Evolutionary conservation across 352 stramenopile species (phyloP).

Genomic region (Globisporangium rhizosaccharum): DNA sequence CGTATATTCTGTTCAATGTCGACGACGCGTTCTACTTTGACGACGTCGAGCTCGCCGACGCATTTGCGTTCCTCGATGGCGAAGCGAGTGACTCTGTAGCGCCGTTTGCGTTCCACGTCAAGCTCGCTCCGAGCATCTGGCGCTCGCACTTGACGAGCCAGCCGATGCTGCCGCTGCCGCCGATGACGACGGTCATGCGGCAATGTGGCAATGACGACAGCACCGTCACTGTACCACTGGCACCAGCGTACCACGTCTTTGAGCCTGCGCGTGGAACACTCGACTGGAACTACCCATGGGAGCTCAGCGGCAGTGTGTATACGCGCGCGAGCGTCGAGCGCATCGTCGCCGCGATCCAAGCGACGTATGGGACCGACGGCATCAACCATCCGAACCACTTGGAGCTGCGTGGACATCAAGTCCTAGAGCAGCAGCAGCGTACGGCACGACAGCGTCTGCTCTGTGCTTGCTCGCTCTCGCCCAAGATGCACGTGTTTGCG

Average conservation of each 20-base stretch:
- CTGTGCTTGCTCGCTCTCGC: constrained; percentile 37
- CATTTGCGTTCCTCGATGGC: constrained; percentile 15
- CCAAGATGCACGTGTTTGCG: constrained; percentile 74
- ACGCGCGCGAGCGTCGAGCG: constrained; percentile 21
- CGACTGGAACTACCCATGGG: constrained; percentile 86
- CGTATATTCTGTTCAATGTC: constrained; percentile 44
- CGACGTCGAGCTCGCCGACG: constrained; percentile 32
- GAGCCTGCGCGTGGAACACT: constrained; percentile 32
- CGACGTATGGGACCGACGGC: constrained; percentile 22
- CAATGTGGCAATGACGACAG: not conserved
- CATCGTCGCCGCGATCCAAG: constrained; percentile 26
- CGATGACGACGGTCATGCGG: constrained; percentile 16
- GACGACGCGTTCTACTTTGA: constrained; percentile 63
- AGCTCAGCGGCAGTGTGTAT: constrained; percentile 84
- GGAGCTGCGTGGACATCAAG: constrained; percentile 53
- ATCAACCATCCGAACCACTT: constrained; percentile 58
- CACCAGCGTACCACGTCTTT: constrained; percentile 33
- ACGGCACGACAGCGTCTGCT: constrained; percentile 17
- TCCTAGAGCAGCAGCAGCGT: constrained; percentile 16
- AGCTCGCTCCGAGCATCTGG: constrained; percentile 71
- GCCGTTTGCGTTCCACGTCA: constrained; percentile 66
- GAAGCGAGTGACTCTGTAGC: constrained; percentile 1
- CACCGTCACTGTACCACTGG: not conserved
- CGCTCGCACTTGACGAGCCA: constrained; percentile 61
- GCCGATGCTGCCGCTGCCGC: constrained; percentile 39